Percentiles rank a stretch among this genome's conserved stretches.
Conservation (phyloP, 2,329 filamentous ascomycete genomes). For the Cylindrodendrum hubeiense region DNA sequence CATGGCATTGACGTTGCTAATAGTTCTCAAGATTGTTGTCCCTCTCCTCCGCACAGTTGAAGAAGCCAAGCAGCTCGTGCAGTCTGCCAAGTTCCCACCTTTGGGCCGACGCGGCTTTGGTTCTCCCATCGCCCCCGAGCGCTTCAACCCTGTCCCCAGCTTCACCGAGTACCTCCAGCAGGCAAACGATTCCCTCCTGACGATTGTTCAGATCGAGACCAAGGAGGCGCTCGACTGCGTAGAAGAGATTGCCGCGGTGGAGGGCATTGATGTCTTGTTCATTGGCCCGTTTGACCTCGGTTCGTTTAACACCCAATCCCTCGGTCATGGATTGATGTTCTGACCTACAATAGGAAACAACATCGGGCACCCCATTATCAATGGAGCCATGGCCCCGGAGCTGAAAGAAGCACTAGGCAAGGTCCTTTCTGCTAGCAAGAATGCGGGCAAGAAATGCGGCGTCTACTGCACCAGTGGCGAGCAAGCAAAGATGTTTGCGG, state of each 20-base stretch:
- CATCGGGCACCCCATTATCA: constrained; percentile 71
- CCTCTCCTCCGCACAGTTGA: constrained; percentile 59
- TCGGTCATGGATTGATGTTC: neutral
- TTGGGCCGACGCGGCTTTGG: constrained; percentile 62
- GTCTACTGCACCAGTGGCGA: constrained; percentile 69
- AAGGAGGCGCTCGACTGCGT: constrained; percentile 70
- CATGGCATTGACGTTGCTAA: constrained; percentile 24
- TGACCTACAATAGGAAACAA: constrained; percentile 60
- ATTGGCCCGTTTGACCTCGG: constrained; percentile 76
- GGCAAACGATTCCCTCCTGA: constrained; percentile 66
- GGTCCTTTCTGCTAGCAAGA: constrained; percentile 67
- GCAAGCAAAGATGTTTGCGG: constrained; percentile 66
- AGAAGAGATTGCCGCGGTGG: constrained; percentile 71
- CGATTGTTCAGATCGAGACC: constrained; percentile 78
- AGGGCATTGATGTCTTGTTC: constrained; percentile 73
- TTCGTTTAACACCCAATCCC: constrained; percentile 6
- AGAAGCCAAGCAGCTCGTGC: constrained; percentile 59
- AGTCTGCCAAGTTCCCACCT: constrained; percentile 64
- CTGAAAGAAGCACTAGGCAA: constrained; percentile 70
- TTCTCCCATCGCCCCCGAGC: constrained; percentile 59
- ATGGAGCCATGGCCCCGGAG: constrained; percentile 69
- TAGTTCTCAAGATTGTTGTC: constrained; percentile 55
- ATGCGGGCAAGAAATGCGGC: constrained; percentile 75
- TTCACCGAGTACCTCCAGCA: constrained; percentile 63
- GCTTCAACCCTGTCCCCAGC: constrained; percentile 57